Evolutionary conservation across 1,284 basidiomycete species (phyloP).

Genomic region (Puccinia polysora): DNA sequence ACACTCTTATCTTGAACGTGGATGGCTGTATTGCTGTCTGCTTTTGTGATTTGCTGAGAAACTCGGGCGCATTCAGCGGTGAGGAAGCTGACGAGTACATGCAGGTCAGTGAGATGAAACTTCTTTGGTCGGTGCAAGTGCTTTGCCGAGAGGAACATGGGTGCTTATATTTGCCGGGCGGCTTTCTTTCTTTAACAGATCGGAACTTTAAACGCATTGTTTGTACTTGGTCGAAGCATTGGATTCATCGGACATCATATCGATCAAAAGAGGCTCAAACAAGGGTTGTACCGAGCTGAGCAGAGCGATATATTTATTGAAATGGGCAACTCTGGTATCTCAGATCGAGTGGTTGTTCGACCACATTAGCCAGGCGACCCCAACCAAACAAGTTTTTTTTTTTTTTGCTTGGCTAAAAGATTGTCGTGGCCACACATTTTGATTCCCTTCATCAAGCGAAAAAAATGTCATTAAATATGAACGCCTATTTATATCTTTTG

Average conservation of each 20-base stretch:
- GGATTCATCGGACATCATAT: constrained; percentile 93
- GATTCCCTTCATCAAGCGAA: too few relatives aligned
- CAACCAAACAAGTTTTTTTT: too few relatives aligned
- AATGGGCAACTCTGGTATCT: constrained; percentile 28
- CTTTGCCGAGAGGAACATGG: not conserved
- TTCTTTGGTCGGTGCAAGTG: not conserved
- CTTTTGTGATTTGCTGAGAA: constrained; percentile 91
- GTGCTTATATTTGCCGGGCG: constrained; percentile 1
- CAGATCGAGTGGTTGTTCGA: constrained; percentile 40
- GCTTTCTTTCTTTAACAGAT: constrained; percentile 57
- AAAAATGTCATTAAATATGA: too few relatives aligned
- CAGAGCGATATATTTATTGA: constrained; percentile 42
- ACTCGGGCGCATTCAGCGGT: constrained; percentile 86
- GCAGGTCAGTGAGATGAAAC: constrained; percentile 58
- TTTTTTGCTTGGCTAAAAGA: too few relatives aligned
- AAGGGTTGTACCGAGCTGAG: constrained; percentile 52
- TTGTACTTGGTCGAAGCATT: constrained; percentile 93
- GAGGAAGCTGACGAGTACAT: constrained; percentile 98
- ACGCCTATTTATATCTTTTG: too few relatives aligned
- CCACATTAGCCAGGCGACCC: constrained; percentile 12
- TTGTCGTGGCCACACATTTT: too few relatives aligned
- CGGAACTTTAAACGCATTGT: constrained; percentile 88
- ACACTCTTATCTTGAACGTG: constrained; percentile 84
- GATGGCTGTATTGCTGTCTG: constrained; percentile 97
- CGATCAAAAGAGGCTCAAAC: constrained; percentile 90